Base-by-base conservation (phyloP, 2,329 filamentous ascomycete genomes). In the Tolypocladium cylindrosporum region DNA sequence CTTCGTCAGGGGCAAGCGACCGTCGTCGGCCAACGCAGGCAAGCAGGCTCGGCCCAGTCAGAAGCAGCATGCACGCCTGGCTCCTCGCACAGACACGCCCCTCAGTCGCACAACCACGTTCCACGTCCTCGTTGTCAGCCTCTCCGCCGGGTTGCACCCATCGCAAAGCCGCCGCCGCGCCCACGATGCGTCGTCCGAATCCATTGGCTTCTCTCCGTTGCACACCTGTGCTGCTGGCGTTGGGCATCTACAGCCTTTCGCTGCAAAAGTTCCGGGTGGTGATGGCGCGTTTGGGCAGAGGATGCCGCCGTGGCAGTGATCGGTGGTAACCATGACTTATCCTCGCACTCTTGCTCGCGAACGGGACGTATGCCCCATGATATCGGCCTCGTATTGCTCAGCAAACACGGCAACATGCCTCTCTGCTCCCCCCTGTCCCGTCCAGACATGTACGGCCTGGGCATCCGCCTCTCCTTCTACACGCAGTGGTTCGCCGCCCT, bases 401-500 rank as follows among this genome's bases (percentile, higher is more conserved):
- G 3, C 4, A 3, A 34, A 8, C 27, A 19, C 14, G 19, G 7
- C 14, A 34, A 34, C 3, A 50, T 50, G 45, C 34, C 39, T 34
- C 50, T 54, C 27, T 59, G 51, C 48, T 10, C 13, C 13, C 40
- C 37, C 27, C 37, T 55, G 14, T 8, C 41, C 37, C 55, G 48
- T 7, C 31, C 55, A 14, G 55, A 59, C 52, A 57, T 59, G 40
- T 59, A 57, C 40, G 55, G 55, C 13, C 39, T 59, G 24, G 58
- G 55, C 24, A 57, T 59, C 51, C 55, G 58, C 36, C n/a, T 59
- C 40, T 39, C 55, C 40, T 51, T 57, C 13, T 59, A 59, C 36
- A 9, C 68, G 27, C 70, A 73, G 59, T 75, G 72, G 72, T 65
- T 72, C 43, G 68, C 66, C 10, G 64, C 66, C 31, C 60, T 71